Evolutionary conservation across 495 filamentous ascomycete species (phyloP).

Genomic region (Venustampulla echinocandica): DNA sequence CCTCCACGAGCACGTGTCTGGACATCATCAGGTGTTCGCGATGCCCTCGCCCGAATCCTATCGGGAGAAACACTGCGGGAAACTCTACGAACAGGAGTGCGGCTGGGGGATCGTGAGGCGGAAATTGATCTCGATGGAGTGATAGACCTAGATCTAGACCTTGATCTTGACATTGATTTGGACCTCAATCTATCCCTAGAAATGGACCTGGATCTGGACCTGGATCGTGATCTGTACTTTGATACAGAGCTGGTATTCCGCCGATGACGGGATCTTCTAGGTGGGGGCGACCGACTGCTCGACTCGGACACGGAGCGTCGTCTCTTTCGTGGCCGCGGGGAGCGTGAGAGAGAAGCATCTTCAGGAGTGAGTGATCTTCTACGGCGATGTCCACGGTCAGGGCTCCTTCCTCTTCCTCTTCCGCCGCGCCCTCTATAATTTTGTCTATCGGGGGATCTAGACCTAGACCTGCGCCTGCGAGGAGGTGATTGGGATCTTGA

Average conservation of each 20-base stretch:
- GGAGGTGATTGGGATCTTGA: slow-evolving; percentile 37
- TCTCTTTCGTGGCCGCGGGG: slow-evolving; percentile 13
- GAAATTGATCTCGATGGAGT: slow-evolving; percentile 2
- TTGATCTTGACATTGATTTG: slow-evolving; percentile 2
- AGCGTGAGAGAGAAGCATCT: slow-evolving; percentile 13
- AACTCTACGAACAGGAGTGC: slow-evolving; percentile 11
- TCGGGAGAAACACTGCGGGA: slow-evolving; percentile 10
- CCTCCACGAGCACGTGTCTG: slow-evolving; percentile 11
- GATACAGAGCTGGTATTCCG: slow-evolving; percentile 10
- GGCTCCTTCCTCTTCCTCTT: slow-evolving; percentile 19
- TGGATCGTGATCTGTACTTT: slow-evolving; percentile 27
- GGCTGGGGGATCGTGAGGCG: slow-evolving; percentile 12
- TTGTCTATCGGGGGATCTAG: slow-evolving; percentile 19
- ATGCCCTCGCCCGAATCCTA: slow-evolving; percentile 3
- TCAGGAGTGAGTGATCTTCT: slow-evolving; percentile 16
- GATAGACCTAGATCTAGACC: background rate
- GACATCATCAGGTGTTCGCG: slow-evolving; percentile 7
- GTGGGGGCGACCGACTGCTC: slow-evolving; percentile 23
- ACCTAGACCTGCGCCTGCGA: slow-evolving; percentile 25
- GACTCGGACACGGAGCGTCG: slow-evolving; percentile 20
- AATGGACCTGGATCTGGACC: slow-evolving; percentile 23
- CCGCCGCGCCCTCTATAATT: slow-evolving; percentile 28
- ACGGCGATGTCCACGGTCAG: slow-evolving; percentile 9
- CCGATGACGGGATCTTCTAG: slow-evolving; percentile 20
- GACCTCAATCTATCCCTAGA: slow-evolving; percentile 4